Evolutionary conservation across 768 basidiomycete genomes (phyloP).

Genomic region (Boletus rufocinnamomeus): DNA sequence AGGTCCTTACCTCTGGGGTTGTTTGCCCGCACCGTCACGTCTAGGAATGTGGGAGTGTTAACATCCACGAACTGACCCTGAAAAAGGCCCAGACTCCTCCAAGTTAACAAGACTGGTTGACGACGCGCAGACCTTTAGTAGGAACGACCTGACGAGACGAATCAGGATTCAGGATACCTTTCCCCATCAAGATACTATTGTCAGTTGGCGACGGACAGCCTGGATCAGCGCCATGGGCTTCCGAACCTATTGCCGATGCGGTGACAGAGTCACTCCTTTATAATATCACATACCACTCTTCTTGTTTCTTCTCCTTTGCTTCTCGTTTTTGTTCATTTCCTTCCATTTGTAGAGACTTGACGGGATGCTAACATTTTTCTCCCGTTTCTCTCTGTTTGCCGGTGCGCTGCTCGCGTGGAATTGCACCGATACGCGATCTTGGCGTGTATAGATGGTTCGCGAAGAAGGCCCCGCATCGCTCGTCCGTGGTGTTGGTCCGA

Average conservation of each 20-base stretch:
- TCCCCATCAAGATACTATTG: background rate
- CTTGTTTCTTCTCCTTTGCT: background rate
- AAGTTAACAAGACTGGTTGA: background rate
- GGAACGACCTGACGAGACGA: no score
- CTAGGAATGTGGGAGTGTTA: background rate
- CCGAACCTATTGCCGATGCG: background rate
- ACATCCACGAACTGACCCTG: background rate
- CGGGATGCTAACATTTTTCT: conserved; percentile 12
- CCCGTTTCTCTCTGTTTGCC: background rate
- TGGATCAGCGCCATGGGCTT: background rate
- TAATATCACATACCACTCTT: background rate
- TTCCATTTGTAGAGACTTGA: background rate
- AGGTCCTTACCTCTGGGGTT: background rate
- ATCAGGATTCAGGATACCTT: background rate
- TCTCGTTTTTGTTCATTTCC: background rate
- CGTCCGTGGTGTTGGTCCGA: conserved; percentile 76
- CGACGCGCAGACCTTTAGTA: background rate
- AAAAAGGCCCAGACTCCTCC: background rate
- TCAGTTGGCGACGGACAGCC: background rate
- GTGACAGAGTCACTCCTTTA: background rate
- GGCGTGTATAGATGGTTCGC: conserved; percentile 65
- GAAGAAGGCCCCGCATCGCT: conserved; percentile 84
- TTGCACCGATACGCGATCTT: background rate
- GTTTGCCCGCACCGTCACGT: background rate
- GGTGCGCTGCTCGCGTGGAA: background rate